These are phyloP conservation scores for Pseudopediastrum boryanum DNA, from an alignment of 139 green algal genomes.

Conservation along the genomic window DNA sequence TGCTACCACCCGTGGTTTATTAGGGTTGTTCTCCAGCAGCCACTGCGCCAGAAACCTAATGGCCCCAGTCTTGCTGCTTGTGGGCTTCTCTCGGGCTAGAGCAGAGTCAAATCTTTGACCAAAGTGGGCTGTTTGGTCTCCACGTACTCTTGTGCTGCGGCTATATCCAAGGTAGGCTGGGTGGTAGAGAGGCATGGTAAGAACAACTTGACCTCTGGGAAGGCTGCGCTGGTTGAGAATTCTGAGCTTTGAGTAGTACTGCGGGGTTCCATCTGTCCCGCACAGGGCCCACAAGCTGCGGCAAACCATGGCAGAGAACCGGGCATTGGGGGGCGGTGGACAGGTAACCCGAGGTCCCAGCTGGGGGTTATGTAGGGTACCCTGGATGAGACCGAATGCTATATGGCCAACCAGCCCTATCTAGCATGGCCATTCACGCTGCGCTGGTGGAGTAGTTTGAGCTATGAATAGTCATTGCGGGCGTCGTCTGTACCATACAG, in stretches of 20 bases:
- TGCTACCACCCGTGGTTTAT: conserved; percentile 58
- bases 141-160: conserved; percentile 74
- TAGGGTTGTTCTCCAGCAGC: conserved; percentile 86
- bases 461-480: too few relatives aligned
- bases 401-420: too few relatives aligned
- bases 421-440: too few relatives aligned
- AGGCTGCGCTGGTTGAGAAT: conserved; percentile 56
- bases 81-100: conserved; percentile 74
- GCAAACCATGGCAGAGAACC: too few relatives aligned
- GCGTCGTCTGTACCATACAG: too few relatives aligned
- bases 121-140: conserved; percentile 68
- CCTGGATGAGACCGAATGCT: too few relatives aligned
- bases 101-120: conserved; percentile 67
- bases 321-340: too few relatives aligned
- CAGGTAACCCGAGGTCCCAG: too few relatives aligned
- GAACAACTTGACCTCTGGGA: conserved; percentile 86
- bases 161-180: not conserved
- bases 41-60: conserved; percentile 76
- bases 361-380: too few relatives aligned
- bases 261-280: conserved; percentile 75
- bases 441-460: too few relatives aligned
- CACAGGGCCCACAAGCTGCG: conserved; percentile 75
- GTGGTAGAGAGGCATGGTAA: conserved; percentile 60
- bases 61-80: conserved; percentile 61
- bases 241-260: conserved; percentile 85